These are phyloP conservation scores for Fusarium palustre DNA, from an alignment of 2,329 filamentous ascomycete genomes.

Conservation along the genomic window DNA sequence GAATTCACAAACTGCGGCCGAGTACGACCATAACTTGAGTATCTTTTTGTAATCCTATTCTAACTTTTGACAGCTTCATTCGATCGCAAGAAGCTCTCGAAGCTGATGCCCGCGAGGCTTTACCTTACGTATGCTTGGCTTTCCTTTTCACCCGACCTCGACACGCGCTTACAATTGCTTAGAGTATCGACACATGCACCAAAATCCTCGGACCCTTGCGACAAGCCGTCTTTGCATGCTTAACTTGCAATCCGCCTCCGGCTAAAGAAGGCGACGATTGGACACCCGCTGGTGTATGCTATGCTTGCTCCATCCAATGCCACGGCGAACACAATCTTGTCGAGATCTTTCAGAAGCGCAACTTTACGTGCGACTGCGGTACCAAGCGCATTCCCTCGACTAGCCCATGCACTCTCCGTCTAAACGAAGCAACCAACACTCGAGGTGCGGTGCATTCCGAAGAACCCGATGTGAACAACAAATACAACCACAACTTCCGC, in stretches of 20 bases:
- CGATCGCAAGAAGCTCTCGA: constrained; percentile 90
- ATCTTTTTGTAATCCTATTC: not conserved
- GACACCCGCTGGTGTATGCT: constrained; percentile 84
- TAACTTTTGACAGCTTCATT: constrained; percentile 74
- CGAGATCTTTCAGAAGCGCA: constrained; percentile 94
- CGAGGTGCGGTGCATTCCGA: constrained; percentile 84
- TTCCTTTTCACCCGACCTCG: not conserved
- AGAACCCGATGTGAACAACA: constrained; percentile 77
- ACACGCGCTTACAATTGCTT: constrained; percentile 35
- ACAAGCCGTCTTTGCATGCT: constrained; percentile 89
- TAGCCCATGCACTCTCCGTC: constrained; percentile 80
- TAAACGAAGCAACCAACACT: constrained; percentile 77
- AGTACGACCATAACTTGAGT: constrained; percentile 59
- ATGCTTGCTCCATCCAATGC: constrained; percentile 95
- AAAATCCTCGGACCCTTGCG: constrained; percentile 88
- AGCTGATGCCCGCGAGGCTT: constrained; percentile 91
- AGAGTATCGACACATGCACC: constrained; percentile 96
- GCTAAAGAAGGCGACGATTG: constrained; percentile 64
- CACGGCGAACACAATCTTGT: constrained; percentile 95
- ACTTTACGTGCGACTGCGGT: constrained; percentile 97
- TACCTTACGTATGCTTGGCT: constrained; percentile 82
- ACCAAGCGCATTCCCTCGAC: constrained; percentile 80
- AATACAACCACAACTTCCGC: constrained; percentile 95
- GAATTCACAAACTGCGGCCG: constrained; percentile 77
- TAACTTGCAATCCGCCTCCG: constrained; percentile 91